Base-by-base conservation (phyloP, 176 grass and related monocot species). In the Carex cristatella region DNA sequence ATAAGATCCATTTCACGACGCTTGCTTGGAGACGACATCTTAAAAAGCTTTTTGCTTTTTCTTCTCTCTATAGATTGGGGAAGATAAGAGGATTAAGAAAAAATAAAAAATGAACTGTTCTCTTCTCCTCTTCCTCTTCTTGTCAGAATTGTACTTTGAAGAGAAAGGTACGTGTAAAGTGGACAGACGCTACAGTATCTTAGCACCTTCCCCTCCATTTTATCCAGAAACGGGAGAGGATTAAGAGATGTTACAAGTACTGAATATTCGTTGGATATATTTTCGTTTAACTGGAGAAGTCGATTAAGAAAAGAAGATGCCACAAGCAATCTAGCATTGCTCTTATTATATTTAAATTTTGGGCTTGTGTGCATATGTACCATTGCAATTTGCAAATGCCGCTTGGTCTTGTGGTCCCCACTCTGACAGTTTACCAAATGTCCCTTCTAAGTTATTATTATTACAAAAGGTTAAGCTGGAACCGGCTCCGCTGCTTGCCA, bases 21-120 rank as follows among this genome's bases (percentile, higher is more conserved):
- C 37, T 91, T 88, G 86, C 86, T 91, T 62, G 89, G 89, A 57
- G 89, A 91, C 71, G 89, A 91, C 89, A 91, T 91, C 71, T 3
- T 28, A 61, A 48, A 81, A 63, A 57, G 40, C 11, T 18, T 66
- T 66, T 15, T 0, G 61, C 62, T 46, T 83, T 83, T 83, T 83
- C 30, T 13, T 51, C 38, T 65, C 64, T 67, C 58, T 53, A 65
- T 46, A 5, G 33, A 63, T 54, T 83, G 81, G 61, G 61, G 8
- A 66, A 83, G 81, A 53, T 83, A 68, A 15, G 32, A 80, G 78
- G 58, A 23, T 23, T 61, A 61, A 56, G 67, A 71, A 83, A 83
- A 53, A 46, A 35, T 48, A 46, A 83, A 46, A 83, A 30, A 63
- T 23, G 15, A 15, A 18, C 44, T 55, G 23, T 68, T 33, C 7